Base-by-base conservation (phyloP, 2,329 filamentous ascomycete species). In the Mariannaea elegans region DNA sequence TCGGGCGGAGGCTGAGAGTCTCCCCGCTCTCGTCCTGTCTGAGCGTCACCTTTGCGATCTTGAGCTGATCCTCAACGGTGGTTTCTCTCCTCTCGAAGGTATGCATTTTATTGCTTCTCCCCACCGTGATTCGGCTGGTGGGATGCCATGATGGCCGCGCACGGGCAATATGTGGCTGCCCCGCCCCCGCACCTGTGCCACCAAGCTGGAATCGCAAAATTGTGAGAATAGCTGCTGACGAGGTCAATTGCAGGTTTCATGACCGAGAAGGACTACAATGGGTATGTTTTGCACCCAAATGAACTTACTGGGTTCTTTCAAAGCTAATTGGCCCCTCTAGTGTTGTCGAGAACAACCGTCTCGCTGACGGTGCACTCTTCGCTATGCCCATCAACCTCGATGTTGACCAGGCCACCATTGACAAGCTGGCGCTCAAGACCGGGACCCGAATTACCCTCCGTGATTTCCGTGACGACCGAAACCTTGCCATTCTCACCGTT, bases 21-120 rank as follows among this genome's bases (percentile, higher is more conserved):
- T 98, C 44, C 92, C 93, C 34, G 91, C 94, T 34, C 84, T 99
- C 69, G 82, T 90, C 61, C 88, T 99, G 68, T 91, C 87, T 50
- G 95, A 99, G 85, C 90, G 95, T 73, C 95, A 99, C 81, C 89
- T 99, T 48, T 99, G 95, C 81, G 95, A 99, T 85, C 86, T 99
- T 69, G 95, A 99, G 81, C 82, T 99, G 80, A 93, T 99, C 74
- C 89, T 99, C 78, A 98, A 93, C 79, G 95, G 95, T 76, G 95
- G 95, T 67, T 99, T 99, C 84, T 97, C 94, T 66, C 95, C 95
- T 60, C 87, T 99, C 38, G 94, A 99, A 87, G 95, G 94, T 96
- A 70, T 51, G 66, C 50, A 32, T 46, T 73, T 65, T 60, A 8
- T 19, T n/a, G 3, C 24, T 19, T 31, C 13, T 16, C 44, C 48